Evolutionary conservation across 495 filamentous ascomycete genomes (phyloP).

Genomic region (Usnea hakonensis): DNA sequence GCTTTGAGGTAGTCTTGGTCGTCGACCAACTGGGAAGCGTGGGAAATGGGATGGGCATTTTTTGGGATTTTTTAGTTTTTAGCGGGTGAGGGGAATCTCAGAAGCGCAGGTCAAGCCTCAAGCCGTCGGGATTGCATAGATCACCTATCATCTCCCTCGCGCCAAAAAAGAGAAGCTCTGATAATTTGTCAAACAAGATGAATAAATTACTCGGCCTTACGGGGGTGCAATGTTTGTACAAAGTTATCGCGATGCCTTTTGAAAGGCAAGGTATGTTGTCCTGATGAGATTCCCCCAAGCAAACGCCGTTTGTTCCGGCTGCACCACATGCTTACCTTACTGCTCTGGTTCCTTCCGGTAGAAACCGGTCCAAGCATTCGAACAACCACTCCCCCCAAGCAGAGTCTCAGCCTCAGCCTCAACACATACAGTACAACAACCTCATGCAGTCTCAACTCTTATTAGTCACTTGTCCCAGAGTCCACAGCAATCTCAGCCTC

Average conservation of each 20-base stretch:
- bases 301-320: background rate
- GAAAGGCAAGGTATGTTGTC: too few species aligned
- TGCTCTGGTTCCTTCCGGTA: background rate
- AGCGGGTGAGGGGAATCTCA: constrained; percentile 1
- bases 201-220: background rate
- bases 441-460: too few species aligned
- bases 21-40: constrained; percentile 23
- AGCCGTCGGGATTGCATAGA: background rate
- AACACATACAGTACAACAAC: background rate
- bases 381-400: background rate
- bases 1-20: constrained; percentile 34
- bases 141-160: background rate
- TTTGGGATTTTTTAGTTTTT: too few species aligned
- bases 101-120: background rate
- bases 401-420: background rate
- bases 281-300: background rate
- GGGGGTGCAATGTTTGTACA: background rate
- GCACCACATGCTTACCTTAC: too few species aligned
- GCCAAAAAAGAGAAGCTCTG: background rate
- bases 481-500: too few species aligned
- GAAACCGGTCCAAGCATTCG: background rate
- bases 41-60: constrained; percentile 19
- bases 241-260: background rate
- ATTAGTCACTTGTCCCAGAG: too few species aligned
- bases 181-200: background rate